Evolutionary conservation across 1,139 yeast genomes (phyloP), one percentile per base, ranked within the genome.

Genomic region (Schwanniomyces etchellsii): DNA sequence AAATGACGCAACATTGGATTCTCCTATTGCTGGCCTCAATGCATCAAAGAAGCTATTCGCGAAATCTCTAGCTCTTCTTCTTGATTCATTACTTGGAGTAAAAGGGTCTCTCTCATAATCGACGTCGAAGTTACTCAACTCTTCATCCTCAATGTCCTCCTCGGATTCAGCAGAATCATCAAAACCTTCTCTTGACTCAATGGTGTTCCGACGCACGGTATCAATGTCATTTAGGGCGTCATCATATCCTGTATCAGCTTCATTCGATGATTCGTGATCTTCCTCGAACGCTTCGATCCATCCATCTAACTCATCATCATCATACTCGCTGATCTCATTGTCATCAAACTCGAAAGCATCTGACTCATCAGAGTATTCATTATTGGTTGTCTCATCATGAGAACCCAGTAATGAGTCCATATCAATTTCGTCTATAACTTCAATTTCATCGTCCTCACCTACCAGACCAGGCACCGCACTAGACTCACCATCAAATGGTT

Each of bases 211-310:
- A 6, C 30, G 28, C 16, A 30, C 25, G 14, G 29, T 26, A 10
- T 40, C 42, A 12, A 32, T 29, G 12, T 34, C 36, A 28, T 36
- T 29, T 24, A 24, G 35, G 14, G 36, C 42, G 16, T 38, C 39
- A 18, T 32, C 30, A 20, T 24, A 29, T 22, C 26, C 32, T 11
- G 22, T 11, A 22, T 29, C 40, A 3, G 24, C 37, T 9, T 35
- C 47, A 23, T 40, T 41, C 5, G 33, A 33, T 3, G 39, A 35
- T 9, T 37, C 38, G 6, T 48, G 52, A 20, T 44, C 55, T 31
- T 51, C 60, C 39, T 46, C 63, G 38, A 67, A 62, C 23, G 59
- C 70, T 33, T 63, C 70, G 30, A 67, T 55, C 71, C 71, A 65
- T 3, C 63, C 66, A 37, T 65, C 71, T 12, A 64, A 48, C 28